Conservation (phyloP, 331 rosid genomes). For the Phaseolus coccineus region DNA sequence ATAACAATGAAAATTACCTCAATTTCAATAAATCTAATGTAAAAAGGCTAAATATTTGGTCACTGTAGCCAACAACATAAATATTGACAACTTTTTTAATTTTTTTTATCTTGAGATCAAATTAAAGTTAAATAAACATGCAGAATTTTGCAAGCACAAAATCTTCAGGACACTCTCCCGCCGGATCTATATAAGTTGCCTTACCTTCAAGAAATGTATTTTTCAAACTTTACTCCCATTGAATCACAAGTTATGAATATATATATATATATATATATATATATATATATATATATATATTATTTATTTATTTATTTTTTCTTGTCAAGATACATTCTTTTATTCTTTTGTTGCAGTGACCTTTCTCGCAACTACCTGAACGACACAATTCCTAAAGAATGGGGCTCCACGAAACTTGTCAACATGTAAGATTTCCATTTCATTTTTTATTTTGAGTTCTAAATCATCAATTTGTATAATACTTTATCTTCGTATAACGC, state of each 20-base stretch:
- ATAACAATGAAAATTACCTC: no score
- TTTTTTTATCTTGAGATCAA: no score
- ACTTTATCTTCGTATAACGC: no score
- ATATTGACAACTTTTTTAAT: no score
- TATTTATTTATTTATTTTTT: no score
- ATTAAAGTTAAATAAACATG: no score
- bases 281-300: no score
- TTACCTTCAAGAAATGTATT: slow-evolving; percentile 61
- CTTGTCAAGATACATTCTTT: not conserved
- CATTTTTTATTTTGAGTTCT: not conserved
- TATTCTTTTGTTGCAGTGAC: slow-evolving; percentile 61
- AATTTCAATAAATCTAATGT: no score
- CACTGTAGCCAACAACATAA: no score
- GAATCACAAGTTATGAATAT: not conserved
- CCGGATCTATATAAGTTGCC: slow-evolving; percentile 55
- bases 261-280: no score
- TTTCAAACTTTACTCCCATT: not conserved
- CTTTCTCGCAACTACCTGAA: slow-evolving; percentile 71
- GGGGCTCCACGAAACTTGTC: slow-evolving; percentile 65
- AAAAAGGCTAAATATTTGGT: no score
- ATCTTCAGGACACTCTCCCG: slow-evolving; percentile 71
- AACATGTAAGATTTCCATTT: slow-evolving; percentile 50
- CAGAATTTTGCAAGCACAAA: slow-evolving; percentile 54
- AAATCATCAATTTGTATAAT: not conserved
- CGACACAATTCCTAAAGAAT: slow-evolving; percentile 75